A percentile compares a stretch with the other conserved stretches of the same genome.
These are phyloP conservation scores for Salix brachista DNA, from an alignment of 345 rosid genomes.

Conservation along the genomic window DNA sequence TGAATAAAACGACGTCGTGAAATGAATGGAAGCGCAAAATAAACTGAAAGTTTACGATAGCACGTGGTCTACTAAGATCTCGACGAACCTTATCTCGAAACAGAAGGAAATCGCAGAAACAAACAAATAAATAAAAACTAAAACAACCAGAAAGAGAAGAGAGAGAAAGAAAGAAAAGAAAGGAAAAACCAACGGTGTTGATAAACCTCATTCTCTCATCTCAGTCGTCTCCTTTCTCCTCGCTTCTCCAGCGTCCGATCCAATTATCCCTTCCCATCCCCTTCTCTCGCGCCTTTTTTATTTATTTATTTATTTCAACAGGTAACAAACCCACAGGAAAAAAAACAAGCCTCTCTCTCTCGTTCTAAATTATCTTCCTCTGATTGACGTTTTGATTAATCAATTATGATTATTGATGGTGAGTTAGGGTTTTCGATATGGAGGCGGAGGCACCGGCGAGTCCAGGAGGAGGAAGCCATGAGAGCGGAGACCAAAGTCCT, in stretches of 20 bases:
- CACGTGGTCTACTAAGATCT: conserved; percentile 13
- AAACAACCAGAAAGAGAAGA: neutral
- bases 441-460: conserved; percentile 57
- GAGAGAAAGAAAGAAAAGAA: neutral
- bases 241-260: conserved; percentile 96
- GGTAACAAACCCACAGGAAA: conserved; percentile 7
- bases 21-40: too few relatives aligned
- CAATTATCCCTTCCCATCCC: conserved; percentile 33
- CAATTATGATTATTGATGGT: conserved; percentile 3
- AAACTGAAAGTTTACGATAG: neutral
- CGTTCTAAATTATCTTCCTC: neutral
- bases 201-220: conserved; percentile 51
- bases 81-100: neutral
- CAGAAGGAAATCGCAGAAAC: neutral
- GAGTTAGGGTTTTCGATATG: conserved; percentile 36
- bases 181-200: conserved; percentile 62
- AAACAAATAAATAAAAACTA: neutral
- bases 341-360: neutral
- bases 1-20: neutral
- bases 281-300: conserved; percentile 63
- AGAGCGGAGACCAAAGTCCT: conserved; percentile 91
- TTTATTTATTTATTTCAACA: neutral
- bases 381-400: neutral
- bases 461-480: conserved; percentile 75
- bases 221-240: conserved; percentile 52